Percentiles rank a stretch among this genome's conserved stretches.
These are phyloP conservation scores for Colletotrichum scovillei DNA, from an alignment of 2,329 filamentous ascomycete genomes.

Conservation along the genomic window DNA sequence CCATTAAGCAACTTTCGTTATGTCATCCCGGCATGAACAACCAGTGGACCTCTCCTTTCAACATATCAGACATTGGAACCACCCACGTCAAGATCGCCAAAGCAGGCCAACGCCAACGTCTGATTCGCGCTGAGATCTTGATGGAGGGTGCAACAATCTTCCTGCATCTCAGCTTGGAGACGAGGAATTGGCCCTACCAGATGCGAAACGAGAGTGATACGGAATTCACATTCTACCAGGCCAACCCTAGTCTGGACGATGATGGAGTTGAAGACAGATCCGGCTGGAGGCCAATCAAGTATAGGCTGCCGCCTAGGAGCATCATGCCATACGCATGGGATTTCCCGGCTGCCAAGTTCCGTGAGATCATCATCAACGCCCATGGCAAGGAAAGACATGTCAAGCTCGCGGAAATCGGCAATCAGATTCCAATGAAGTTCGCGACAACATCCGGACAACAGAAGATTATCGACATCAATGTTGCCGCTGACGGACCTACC, in stretches of 20 bases:
- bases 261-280: constrained; percentile 86
- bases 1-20: constrained; percentile 88
- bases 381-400: constrained; percentile 88
- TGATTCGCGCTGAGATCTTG: constrained; percentile 88
- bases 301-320: constrained; percentile 90
- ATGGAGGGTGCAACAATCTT: constrained; percentile 96
- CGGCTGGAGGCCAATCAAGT: constrained; percentile 92
- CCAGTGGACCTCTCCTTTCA: constrained; percentile 97
- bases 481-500: constrained; percentile 93
- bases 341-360: constrained; percentile 96
- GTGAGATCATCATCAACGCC: constrained; percentile 86
- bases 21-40: constrained; percentile 96
- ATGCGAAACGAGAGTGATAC: constrained; percentile 98
- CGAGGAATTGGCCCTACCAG: constrained; percentile 96
- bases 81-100: constrained; percentile 95
- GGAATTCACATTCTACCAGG: constrained; percentile 97
- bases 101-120: constrained; percentile 86
- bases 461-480: constrained; percentile 96
- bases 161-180: constrained; percentile 89
- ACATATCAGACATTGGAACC: constrained; percentile 93
- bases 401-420: constrained; percentile 96
- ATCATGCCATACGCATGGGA: constrained; percentile 99
- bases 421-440: constrained; percentile 93
- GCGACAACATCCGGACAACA: constrained; percentile 73
- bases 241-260: constrained; percentile 91